Evolutionary conservation across 306 rosid genomes (phyloP).

Genomic region (Canavalia ensiformis): DNA sequence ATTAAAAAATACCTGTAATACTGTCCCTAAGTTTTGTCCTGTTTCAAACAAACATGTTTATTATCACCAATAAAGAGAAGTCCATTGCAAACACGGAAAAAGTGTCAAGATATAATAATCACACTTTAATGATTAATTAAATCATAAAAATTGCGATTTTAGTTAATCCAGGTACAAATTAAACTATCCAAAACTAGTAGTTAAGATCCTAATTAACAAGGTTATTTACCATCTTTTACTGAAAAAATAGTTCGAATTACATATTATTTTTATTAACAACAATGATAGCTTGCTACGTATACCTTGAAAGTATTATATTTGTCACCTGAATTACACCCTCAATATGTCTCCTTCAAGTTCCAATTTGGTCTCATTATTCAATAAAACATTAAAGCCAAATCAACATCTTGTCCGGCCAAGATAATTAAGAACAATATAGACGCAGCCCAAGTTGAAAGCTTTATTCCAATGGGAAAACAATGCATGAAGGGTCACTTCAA

Average conservation of each 20-base stretch:
- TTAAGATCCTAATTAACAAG: neutral
- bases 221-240: neutral
- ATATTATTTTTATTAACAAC: neutral
- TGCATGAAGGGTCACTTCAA: neutral
- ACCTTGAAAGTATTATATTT: slow-evolving; percentile 11
- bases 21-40: too few relatives aligned
- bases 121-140: too few relatives aligned
- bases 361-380: neutral
- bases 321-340: neutral
- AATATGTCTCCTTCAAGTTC: slow-evolving; percentile 10
- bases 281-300: neutral
- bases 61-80: neutral
- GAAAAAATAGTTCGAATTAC: too few relatives aligned
- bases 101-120: neutral
- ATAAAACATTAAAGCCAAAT: neutral
- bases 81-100: neutral
- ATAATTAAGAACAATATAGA: neutral
- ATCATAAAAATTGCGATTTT: too few relatives aligned
- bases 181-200: neutral
- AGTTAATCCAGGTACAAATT: neutral
- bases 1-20: too few relatives aligned
- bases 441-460: neutral
- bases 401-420: slow-evolving; percentile 6
- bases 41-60: neutral
- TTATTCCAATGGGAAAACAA: neutral